Evolutionary conservation across 139 green algal species (phyloP).

Genomic region (Eudorina sp.): DNA sequence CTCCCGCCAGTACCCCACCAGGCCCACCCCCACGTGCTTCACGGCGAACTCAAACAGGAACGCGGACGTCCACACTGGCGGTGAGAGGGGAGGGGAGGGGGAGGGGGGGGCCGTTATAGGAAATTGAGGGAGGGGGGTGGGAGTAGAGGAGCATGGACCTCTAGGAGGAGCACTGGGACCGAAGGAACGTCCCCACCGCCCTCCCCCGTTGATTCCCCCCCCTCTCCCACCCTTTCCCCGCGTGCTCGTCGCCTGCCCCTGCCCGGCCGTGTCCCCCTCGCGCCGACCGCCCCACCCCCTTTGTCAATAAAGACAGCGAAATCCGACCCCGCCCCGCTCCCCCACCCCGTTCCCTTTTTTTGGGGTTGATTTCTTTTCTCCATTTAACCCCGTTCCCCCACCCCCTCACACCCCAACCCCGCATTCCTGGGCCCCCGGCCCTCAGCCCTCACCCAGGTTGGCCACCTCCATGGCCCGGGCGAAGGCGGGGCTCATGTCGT

Average conservation of each 20-base stretch:
- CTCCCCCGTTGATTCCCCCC: too few relatives aligned
- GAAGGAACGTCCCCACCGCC: too few relatives aligned
- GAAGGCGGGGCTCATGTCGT: constrained; percentile 59
- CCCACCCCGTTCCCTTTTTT: background rate
- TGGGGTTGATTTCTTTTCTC: too few relatives aligned
- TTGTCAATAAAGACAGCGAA: background rate
- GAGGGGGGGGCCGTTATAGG: background rate
- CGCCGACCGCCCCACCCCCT: too few relatives aligned
- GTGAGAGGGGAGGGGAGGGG: background rate
- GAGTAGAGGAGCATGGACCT: background rate
- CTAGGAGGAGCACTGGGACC: too few relatives aligned
- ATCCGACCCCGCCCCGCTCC: background rate
- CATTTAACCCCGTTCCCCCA: background rate
- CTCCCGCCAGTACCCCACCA: constrained; percentile 67
- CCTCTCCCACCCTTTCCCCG: too few relatives aligned
- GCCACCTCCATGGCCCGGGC: background rate
- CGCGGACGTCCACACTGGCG: constrained; percentile 52
- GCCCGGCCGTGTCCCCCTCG: too few relatives aligned
- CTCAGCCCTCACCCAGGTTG: constrained; percentile 32
- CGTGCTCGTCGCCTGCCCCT: too few relatives aligned
- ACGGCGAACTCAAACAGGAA: constrained; percentile 67
- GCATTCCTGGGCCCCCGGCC: background rate
- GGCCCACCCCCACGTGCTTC: constrained; percentile 47
- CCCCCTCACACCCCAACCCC: background rate
- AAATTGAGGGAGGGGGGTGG: background rate